These are phyloP conservation scores for Aspergillus hancockii DNA, from an alignment of 495 filamentous ascomycete genomes.

Conservation along the genomic window DNA sequence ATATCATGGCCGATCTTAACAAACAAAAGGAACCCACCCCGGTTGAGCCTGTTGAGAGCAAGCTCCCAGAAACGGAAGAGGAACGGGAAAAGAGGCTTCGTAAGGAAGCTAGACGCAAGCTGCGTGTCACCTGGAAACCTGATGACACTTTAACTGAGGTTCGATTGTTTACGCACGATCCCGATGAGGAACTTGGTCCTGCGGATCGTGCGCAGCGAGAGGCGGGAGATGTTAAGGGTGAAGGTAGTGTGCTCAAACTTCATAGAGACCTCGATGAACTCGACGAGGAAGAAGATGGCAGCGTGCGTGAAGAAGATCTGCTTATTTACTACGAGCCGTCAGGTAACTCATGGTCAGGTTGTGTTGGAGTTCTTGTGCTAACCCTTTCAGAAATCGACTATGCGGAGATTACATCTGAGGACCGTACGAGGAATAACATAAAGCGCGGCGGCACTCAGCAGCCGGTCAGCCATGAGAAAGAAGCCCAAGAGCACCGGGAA, in stretches of 20 bases:
- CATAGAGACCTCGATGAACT: conserved; percentile 61
- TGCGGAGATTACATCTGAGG: conserved; percentile 48
- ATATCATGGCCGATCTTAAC: conserved; percentile 64
- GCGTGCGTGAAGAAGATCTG: conserved; percentile 46
- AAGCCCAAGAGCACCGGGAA: conserved; percentile 70
- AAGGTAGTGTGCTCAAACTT: conserved; percentile 81
- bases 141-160: conserved; percentile 72
- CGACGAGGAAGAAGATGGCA: conserved; percentile 68
- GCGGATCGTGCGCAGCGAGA: conserved; percentile 66
- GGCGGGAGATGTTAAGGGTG: conserved; percentile 68
- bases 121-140: conserved; percentile 71
- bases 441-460: conserved; percentile 63
- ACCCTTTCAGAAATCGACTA: conserved; percentile 55
- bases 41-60: conserved; percentile 51
- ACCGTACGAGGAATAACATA: conserved; percentile 55
- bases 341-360: conserved; percentile 29
- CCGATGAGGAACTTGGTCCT: conserved; percentile 76
- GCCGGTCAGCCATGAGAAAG: conserved; percentile 64
- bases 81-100: conserved; percentile 71
- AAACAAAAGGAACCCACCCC: conserved; percentile 62
- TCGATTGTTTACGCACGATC: conserved; percentile 74
- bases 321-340: conserved; percentile 45
- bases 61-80: conserved; percentile 72
- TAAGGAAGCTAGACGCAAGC: conserved; percentile 73
- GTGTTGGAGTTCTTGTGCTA: conserved; percentile 16